phyloP scores from a whole-genome alignment of 2,329 filamentous ascomycete species.

The Alternaria incomplexa region DNA sequence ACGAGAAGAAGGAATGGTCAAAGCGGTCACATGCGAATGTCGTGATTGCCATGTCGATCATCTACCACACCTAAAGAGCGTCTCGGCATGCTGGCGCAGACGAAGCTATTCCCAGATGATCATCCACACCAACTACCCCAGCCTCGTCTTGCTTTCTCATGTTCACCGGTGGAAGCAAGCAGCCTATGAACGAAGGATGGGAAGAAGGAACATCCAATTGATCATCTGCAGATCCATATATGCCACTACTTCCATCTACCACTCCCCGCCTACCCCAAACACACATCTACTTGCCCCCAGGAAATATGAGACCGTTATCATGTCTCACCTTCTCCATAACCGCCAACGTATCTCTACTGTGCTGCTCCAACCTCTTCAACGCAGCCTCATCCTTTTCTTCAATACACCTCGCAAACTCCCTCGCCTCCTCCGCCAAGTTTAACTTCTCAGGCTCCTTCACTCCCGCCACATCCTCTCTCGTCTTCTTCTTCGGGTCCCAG shows the following conservation, averaged over 20 bases:
- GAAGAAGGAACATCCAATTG: neutral
- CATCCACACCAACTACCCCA: too few relatives aligned
- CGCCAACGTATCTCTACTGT: conserved; percentile 51
- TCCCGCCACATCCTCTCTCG: conserved; percentile 48
- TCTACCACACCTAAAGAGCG: neutral
- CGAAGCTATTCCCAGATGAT: neutral
- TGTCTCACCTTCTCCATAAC: conserved; percentile 53
- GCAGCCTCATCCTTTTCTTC: conserved; percentile 47
- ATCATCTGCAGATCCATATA: neutral
- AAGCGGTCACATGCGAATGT: neutral
- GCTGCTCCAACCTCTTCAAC: conserved; percentile 47
- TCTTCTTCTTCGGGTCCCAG: conserved; percentile 53
- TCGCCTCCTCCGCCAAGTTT: conserved; percentile 57
- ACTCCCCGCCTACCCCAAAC: too few relatives aligned
- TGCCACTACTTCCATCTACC: neutral
- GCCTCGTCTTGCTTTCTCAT: neutral
- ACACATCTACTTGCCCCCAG: conserved; percentile 22
- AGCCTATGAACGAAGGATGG: neutral
- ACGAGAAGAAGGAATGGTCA: neutral
- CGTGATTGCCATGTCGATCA: neutral
- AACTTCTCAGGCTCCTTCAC: conserved; percentile 45
- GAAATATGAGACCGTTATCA: conserved; percentile 54
- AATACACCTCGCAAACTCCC: conserved; percentile 54
- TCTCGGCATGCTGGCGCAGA: neutral
- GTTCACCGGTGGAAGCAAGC: neutral